phyloP scores from a whole-genome alignment of 2,329 filamentous ascomycete genomes.

The Exophiala mesophila region DNA sequence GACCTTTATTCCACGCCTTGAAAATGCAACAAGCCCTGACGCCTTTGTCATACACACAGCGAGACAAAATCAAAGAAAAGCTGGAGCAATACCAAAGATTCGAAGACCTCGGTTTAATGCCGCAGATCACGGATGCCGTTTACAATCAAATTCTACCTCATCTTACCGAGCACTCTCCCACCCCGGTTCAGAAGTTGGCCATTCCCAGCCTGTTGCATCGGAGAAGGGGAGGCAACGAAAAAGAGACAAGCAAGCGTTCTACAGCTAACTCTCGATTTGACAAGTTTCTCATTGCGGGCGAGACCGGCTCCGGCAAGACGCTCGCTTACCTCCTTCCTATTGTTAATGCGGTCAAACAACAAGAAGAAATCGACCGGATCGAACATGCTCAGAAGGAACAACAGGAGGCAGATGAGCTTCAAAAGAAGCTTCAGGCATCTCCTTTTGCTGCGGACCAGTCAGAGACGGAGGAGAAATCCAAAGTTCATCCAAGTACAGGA shows the following conservation, averaged over 20 bases:
- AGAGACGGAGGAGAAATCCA: slow-evolving; percentile 58
- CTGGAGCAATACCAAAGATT: slow-evolving; percentile 69
- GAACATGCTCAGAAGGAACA: slow-evolving; percentile 47
- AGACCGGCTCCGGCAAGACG: slow-evolving; percentile 96
- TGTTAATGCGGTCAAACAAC: slow-evolving; percentile 77
- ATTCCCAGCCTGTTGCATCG: slow-evolving; percentile 69
- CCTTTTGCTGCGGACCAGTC: slow-evolving; percentile 58
- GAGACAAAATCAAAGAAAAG: slow-evolving; percentile 56
- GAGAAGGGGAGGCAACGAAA: slow-evolving; percentile 27
- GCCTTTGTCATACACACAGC: slow-evolving; percentile 68
- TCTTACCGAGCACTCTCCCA: slow-evolving; percentile 71
- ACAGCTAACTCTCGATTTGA: slow-evolving; percentile 47
- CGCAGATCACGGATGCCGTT: slow-evolving; percentile 66
- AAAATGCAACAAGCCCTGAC: slow-evolving; percentile 87
- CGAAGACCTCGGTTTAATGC: slow-evolving; percentile 71
- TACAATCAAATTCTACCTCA: slow-evolving; percentile 67
- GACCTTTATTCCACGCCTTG: slow-evolving; percentile 67
- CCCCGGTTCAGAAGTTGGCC: slow-evolving; percentile 81
- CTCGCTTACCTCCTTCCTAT: slow-evolving; percentile 83
- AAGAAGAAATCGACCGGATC: slow-evolving; percentile 60
- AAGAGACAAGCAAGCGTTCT: slow-evolving; percentile 29
- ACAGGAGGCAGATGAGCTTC: slow-evolving; percentile 41
- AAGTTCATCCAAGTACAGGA: slow-evolving; percentile 68
- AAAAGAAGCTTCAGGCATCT: slow-evolving; percentile 48
- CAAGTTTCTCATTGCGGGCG: slow-evolving; percentile 80